A percentile compares a stretch with the other conserved stretches of the same genome.
phyloP scores from a whole-genome alignment of 208 protist genomes.

The Novymonas esmeraldas region DNA sequence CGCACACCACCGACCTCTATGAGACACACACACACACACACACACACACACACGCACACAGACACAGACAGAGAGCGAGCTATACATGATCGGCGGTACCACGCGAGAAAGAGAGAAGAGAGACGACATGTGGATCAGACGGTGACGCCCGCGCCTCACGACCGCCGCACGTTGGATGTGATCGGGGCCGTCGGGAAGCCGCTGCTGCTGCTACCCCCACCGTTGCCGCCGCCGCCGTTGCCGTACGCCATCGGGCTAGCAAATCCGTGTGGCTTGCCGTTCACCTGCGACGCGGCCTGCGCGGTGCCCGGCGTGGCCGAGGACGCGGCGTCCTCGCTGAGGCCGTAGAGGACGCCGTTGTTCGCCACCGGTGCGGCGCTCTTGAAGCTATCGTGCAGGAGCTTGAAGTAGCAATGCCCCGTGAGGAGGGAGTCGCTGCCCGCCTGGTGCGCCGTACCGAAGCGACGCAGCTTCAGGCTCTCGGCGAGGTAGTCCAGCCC shows the following conservation, averaged over 20 bases:
- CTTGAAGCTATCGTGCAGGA: conserved; percentile 90
- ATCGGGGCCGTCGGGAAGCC: conserved; percentile 47
- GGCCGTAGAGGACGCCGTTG: conserved; percentile 95
- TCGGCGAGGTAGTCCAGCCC: conserved; percentile 97
- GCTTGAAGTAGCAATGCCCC: conserved; percentile 97
- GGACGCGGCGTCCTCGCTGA: conserved; percentile 88
- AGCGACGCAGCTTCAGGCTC: conserved; percentile 92
- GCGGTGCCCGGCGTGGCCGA: conserved; percentile 79
- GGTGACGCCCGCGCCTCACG: not conserved
- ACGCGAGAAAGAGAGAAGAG: not conserved
- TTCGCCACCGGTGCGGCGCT: conserved; percentile 82
- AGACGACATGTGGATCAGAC: too few relatives aligned
- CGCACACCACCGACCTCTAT: not conserved
- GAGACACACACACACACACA: not conserved
- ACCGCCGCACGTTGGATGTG: conserved; percentile 23
- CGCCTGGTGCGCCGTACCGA: conserved; percentile 95
- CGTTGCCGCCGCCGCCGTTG: conserved; percentile 1
- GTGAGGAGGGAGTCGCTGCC: conserved; percentile 98
- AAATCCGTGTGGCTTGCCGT: conserved; percentile 37
- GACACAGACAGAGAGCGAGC: not conserved
- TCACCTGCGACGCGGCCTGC: conserved; percentile 34
- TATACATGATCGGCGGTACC: not conserved
- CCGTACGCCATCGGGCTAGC: conserved; percentile 43
- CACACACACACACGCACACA: not conserved
- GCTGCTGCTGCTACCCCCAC: conserved; percentile 3